These are phyloP conservation scores for Rhizopogon rudus DNA, from an alignment of 768 basidiomycete species.

Conservation along the genomic window DNA sequence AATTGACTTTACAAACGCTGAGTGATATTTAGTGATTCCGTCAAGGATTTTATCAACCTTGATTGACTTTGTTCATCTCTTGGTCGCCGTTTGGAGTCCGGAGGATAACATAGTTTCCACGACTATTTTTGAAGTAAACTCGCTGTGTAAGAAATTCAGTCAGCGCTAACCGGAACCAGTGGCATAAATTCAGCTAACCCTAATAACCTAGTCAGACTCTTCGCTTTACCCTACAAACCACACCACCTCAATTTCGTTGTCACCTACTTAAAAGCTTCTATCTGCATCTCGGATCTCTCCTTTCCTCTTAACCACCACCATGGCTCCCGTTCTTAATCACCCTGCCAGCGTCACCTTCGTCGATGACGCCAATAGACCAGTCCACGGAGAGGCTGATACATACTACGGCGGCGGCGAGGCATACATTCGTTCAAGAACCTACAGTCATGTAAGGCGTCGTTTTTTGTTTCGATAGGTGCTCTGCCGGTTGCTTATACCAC, in stretches of 20 bases:
- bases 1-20: not conserved
- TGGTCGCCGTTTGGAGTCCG: not conserved
- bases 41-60: not conserved
- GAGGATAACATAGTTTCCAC: constrained; percentile 14
- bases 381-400: constrained; percentile 65
- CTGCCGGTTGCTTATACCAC: constrained; percentile 17
- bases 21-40: not conserved
- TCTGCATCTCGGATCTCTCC: not conserved
- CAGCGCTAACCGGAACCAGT: not conserved
- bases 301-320: constrained; percentile 18
- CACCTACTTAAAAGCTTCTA: not conserved
- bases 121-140: constrained; percentile 3
- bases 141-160: too few species aligned
- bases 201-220: constrained; percentile 10
- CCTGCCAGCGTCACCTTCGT: constrained; percentile 62
- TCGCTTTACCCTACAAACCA: constrained; percentile 5
- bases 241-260: not conserved
- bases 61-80: not conserved
- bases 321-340: constrained; percentile 65
- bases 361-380: constrained; percentile 50
- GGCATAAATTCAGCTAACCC: constrained; percentile 13
- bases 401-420: constrained; percentile 83
- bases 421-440: constrained; percentile 80
- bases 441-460: constrained; percentile 63
- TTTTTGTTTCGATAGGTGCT: constrained; percentile 1